phyloP scores from a whole-genome alignment of 805 yeast genomes.

The Phaffomyces antillensis region DNA sequence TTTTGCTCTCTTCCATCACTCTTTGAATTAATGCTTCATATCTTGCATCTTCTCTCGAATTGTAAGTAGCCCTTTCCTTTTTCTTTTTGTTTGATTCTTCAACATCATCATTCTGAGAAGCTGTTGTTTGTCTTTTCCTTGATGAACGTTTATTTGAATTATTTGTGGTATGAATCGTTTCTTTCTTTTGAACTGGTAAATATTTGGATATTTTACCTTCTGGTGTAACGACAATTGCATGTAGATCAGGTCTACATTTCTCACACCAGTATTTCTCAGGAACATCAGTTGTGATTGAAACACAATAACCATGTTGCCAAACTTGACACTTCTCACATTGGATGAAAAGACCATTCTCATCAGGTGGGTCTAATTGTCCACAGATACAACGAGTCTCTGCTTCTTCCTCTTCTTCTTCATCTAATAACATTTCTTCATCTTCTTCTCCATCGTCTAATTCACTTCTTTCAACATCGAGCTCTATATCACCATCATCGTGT shows the following conservation, averaged over 20 bases:
- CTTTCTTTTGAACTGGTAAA: slow-evolving; percentile 34
- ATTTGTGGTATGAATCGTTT: not conserved
- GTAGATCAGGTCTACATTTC: slow-evolving; percentile 79
- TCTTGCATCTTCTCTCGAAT: slow-evolving; percentile 37
- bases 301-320: slow-evolving; percentile 98
- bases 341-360: slow-evolving; percentile 57
- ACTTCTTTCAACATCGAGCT: not conserved
- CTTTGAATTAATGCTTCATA: slow-evolving; percentile 35
- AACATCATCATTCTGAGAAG: slow-evolving; percentile 5
- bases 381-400: slow-evolving; percentile 41
- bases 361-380: slow-evolving; percentile 37
- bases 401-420: slow-evolving; percentile 30
- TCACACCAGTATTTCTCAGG: slow-evolving; percentile 98
- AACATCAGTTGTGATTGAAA: slow-evolving; percentile 60
- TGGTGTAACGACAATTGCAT: slow-evolving; percentile 43
- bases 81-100: slow-evolving; percentile 15
- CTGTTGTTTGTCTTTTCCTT: slow-evolving; percentile 16
- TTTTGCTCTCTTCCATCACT: slow-evolving; percentile 33
- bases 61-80: slow-evolving; percentile 31
- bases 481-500: slow-evolving; percentile 5
- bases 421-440: slow-evolving; percentile 13
- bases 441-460: not conserved
- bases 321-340: slow-evolving; percentile 89
- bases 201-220: slow-evolving; percentile 44
- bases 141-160: slow-evolving; percentile 12